Evolutionary conservation across 306 rosid species (phyloP).

Genomic region (Acacia confusa): DNA sequence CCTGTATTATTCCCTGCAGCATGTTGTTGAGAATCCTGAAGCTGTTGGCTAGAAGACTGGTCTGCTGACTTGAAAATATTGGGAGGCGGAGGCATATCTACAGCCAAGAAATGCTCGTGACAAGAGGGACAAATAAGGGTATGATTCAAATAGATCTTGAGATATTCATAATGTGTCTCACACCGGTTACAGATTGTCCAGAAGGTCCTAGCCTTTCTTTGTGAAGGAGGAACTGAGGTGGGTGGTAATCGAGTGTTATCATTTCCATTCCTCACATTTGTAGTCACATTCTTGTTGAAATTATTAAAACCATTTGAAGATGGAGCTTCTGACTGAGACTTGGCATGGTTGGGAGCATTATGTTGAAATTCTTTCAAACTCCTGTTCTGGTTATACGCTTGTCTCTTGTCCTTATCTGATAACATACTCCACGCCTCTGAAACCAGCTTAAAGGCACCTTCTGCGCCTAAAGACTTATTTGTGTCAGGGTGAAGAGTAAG

Average conservation of each 20-base stretch:
- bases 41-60: constrained; percentile 47
- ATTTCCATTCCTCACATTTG: constrained; percentile 42
- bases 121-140: constrained; percentile 70
- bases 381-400: constrained; percentile 54
- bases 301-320: constrained; percentile 48
- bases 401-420: constrained; percentile 61
- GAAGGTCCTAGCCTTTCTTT: constrained; percentile 50
- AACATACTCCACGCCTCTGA: constrained; percentile 79
- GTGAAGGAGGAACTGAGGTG: constrained; percentile 35
- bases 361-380: constrained; percentile 40
- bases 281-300: constrained; percentile 41
- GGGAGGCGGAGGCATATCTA: constrained; percentile 65
- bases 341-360: constrained; percentile 40
- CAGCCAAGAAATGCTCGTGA: constrained; percentile 58
- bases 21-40: constrained; percentile 39
- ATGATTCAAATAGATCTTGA: constrained; percentile 64
- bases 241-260: constrained; percentile 35
- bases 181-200: constrained; percentile 80
- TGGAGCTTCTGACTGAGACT: constrained; percentile 42
- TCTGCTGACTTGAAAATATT: constrained; percentile 48
- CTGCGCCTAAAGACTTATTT: constrained; percentile 80
- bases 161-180: constrained; percentile 66
- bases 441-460: constrained; percentile 83
- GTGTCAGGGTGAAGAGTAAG: constrained; percentile 80
- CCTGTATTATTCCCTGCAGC: constrained; percentile 28